Evolutionary conservation across 1,139 yeast species (phyloP).

Genomic region (Yamadazyma aaseri): DNA sequence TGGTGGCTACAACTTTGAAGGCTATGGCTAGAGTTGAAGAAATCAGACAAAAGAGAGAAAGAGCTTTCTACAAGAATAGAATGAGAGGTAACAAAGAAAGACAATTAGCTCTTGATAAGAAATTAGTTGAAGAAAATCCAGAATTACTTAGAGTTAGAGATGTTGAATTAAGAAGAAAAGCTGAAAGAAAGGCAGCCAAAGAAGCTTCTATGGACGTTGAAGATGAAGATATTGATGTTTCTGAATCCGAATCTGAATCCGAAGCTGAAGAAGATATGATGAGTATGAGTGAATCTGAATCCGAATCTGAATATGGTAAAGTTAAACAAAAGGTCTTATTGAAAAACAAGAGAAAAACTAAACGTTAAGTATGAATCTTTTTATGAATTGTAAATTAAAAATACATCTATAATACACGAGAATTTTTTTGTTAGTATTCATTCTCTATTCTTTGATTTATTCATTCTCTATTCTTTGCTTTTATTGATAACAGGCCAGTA

Average conservation of each 20-base stretch:
- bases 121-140: slow-evolving; percentile 84
- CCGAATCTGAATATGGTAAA: slow-evolving; percentile 36
- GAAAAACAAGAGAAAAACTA: slow-evolving; percentile 62
- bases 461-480: slow-evolving; percentile 4
- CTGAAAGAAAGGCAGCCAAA: slow-evolving; percentile 66
- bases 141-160: slow-evolving; percentile 89
- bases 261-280: slow-evolving; percentile 36
- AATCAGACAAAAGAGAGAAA: slow-evolving; percentile 93
- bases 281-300: slow-evolving; percentile 32
- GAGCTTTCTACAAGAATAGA: slow-evolving; percentile 98
- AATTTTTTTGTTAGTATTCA: slow-evolving; percentile 1
- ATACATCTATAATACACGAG: slow-evolving; percentile 10
- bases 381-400: slow-evolving; percentile 14
- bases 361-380: slow-evolving; percentile 17
- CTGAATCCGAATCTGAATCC: slow-evolving; percentile 33
- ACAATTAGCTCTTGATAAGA: slow-evolving; percentile 81
- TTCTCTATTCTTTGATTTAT: slow-evolving; percentile 4
- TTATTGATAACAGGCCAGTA: slow-evolving; percentile 26
- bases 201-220: slow-evolving; percentile 51
- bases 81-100: slow-evolving; percentile 96
- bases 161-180: slow-evolving; percentile 81
- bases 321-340: slow-evolving; percentile 75
- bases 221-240: slow-evolving; percentile 40
- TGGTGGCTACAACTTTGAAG: slow-evolving; percentile 88
- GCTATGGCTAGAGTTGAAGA: slow-evolving; percentile 97